Evolutionary conservation across 176 grass and related monocot genomes (phyloP).

Genomic region (Aegilops tauschii): DNA sequence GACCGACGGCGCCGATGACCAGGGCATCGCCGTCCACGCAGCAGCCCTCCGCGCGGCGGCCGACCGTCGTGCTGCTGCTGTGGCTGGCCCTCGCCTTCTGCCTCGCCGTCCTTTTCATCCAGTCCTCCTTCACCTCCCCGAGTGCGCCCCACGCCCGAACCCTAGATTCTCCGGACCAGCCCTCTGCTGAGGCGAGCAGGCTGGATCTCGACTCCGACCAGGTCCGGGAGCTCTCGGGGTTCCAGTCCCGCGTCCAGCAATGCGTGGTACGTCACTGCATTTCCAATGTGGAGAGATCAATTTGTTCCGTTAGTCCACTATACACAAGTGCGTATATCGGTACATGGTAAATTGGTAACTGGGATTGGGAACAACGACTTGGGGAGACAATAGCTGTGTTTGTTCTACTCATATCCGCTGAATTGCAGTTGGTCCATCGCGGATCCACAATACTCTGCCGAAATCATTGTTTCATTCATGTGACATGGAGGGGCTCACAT

Average conservation of each 20-base stretch:
- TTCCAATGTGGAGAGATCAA: neutral
- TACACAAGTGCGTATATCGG: neutral
- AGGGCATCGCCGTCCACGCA: slow-evolving; percentile 30
- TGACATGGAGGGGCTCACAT: neutral
- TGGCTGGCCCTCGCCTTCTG: slow-evolving; percentile 70
- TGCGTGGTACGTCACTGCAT: slow-evolving; percentile 57
- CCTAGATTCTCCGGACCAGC: neutral
- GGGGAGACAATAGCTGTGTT: neutral
- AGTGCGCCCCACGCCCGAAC: slow-evolving; percentile 6
- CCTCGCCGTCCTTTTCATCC: slow-evolving; percentile 74
- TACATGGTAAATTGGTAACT: too few relatives aligned
- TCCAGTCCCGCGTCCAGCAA: slow-evolving; percentile 79
- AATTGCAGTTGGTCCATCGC: neutral
- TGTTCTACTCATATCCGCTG: neutral
- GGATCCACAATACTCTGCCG: neutral
- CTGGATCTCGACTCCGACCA: slow-evolving; percentile 54
- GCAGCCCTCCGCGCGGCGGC: slow-evolving; percentile 43
- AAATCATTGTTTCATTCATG: neutral
- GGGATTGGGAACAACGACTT: neutral
- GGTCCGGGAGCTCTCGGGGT: slow-evolving; percentile 57
- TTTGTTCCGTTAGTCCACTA: neutral
- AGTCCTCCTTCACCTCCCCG: slow-evolving; percentile 67
- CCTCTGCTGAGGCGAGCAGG: neutral
- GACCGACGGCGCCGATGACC: slow-evolving; percentile 33
- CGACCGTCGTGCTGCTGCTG: slow-evolving; percentile 74